phyloP scores from a whole-genome alignment of 169 alveolate genomes.

The Plasmodium falciparum region DNA sequence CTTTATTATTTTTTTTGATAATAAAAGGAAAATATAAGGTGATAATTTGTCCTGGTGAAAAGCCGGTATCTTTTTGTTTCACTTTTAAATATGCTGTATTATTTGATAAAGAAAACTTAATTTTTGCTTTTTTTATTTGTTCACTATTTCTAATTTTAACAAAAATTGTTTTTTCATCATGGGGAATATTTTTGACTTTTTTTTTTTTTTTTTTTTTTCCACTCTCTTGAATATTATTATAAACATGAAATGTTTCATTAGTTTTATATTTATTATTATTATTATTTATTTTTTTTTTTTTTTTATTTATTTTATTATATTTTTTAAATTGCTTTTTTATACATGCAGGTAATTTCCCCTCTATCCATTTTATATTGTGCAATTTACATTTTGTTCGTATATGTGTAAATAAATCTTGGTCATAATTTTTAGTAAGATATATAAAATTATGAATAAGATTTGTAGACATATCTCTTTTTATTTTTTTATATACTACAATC shows the following conservation, averaged over 20 bases:
- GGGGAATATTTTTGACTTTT: neutral
- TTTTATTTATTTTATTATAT: neutral
- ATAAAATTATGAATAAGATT: constrained; percentile 33
- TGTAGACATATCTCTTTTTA: neutral
- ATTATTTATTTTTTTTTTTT: neutral
- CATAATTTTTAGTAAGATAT: constrained; percentile 41
- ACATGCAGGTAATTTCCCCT: constrained; percentile 6
- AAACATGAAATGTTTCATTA: no score
- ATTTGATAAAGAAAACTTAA: neutral
- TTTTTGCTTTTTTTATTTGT: constrained; percentile 54
- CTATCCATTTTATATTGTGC: constrained; percentile 20
- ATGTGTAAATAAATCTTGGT: constrained; percentile 5
- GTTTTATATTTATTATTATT: neutral
- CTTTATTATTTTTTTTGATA: constrained; percentile 6
- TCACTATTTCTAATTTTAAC: constrained; percentile 58
- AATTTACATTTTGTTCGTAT: constrained; percentile 32
- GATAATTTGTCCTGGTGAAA: constrained; percentile 71
- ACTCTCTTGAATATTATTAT: no score
- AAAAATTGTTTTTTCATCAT: constrained; percentile 4
- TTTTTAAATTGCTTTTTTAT: neutral
- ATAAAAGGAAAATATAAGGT: constrained; percentile 66
- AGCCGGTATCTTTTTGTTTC: constrained; percentile 17
- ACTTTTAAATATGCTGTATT: constrained; percentile 13
- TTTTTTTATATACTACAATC: constrained; percentile 55
- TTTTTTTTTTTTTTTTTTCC: neutral